Percentiles rank a stretch among this genome's conserved stretches.
Conservation (phyloP, 2,329 filamentous ascomycete genomes). For the Verticillium nubilum region DNA sequence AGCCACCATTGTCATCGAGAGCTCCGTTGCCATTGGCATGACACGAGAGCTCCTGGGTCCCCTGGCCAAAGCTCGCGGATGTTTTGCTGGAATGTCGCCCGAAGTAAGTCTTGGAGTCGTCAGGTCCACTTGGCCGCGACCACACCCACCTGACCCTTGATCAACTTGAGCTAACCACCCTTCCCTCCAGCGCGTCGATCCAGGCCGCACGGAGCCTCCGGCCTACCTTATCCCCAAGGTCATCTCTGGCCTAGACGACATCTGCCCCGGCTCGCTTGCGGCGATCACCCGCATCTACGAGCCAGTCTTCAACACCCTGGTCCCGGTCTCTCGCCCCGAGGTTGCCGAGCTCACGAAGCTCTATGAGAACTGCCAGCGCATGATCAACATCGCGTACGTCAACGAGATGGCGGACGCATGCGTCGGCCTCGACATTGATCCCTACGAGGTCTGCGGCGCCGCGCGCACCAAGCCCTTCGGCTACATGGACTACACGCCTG, state of each 20-base stretch:
- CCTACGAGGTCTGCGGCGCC: conserved; percentile 43
- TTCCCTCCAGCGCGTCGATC: conserved; percentile 35
- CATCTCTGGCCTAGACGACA: conserved; percentile 44
- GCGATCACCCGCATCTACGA: conserved; percentile 39
- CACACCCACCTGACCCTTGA: background rate
- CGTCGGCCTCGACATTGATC: conserved; percentile 35
- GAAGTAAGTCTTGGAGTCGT: conserved; percentile 17
- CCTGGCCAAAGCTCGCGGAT: conserved; percentile 32
- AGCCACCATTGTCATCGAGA: conserved; percentile 45
- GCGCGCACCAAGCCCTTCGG: conserved; percentile 49
- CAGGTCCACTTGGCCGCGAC: background rate
- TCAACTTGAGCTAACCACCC: background rate
- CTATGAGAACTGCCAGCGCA: conserved; percentile 53
- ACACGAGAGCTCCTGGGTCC: conserved; percentile 43
- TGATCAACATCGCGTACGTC: conserved; percentile 48
- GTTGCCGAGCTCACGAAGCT: conserved; percentile 55
- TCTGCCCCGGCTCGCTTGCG: conserved; percentile 36
- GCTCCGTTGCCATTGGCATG: conserved; percentile 49
- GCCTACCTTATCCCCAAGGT: conserved; percentile 44
- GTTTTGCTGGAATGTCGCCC: conserved; percentile 45
- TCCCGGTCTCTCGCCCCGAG: conserved; percentile 45
- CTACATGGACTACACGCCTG: conserved; percentile 40
- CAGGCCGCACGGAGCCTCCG: conserved; percentile 36
- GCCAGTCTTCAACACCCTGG: conserved; percentile 38
- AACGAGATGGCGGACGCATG: conserved; percentile 54